Percentiles rank a stretch among this genome's conserved stretches.
Conservation (phyloP, 2,329 filamentous ascomycete genomes). For the Apiospora koreana region DNA sequence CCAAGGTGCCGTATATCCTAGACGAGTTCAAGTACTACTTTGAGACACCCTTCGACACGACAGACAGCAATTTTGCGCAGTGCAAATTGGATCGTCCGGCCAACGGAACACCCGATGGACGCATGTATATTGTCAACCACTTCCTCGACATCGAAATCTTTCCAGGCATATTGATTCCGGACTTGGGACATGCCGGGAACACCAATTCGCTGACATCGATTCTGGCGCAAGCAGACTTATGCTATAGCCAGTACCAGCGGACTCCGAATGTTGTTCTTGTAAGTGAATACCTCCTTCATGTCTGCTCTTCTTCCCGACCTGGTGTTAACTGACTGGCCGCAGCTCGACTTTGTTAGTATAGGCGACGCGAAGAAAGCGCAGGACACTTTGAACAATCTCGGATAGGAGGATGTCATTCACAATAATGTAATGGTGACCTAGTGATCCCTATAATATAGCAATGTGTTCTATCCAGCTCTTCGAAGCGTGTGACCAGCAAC, state of each 20-base stretch:
- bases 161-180: constrained; percentile 38
- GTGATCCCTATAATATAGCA: background rate
- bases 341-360: constrained; percentile 9
- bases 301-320: background rate
- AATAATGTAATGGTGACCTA: background rate
- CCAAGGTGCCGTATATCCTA: constrained; percentile 61
- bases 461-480: background rate
- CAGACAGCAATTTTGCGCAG: constrained; percentile 57
- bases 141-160: constrained; percentile 34
- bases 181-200: constrained; percentile 33
- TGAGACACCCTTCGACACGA: constrained; percentile 72
- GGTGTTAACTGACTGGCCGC: background rate
- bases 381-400: background rate
- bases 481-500: background rate
- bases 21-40: constrained; percentile 67
- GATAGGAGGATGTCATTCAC: background rate
- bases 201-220: constrained; percentile 51
- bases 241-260: constrained; percentile 30
- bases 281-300: constrained; percentile 20
- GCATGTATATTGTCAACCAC: constrained; percentile 49
- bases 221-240: constrained; percentile 40
- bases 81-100: constrained; percentile 67
- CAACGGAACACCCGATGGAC: constrained; percentile 36
- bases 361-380: constrained; percentile 10
- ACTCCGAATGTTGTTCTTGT: constrained; percentile 41